Evolutionary conservation across 2,329 filamentous ascomycete genomes (phyloP), one percentile per base, ranked within the genome.

Genomic region (Exophiala aquamarina): DNA sequence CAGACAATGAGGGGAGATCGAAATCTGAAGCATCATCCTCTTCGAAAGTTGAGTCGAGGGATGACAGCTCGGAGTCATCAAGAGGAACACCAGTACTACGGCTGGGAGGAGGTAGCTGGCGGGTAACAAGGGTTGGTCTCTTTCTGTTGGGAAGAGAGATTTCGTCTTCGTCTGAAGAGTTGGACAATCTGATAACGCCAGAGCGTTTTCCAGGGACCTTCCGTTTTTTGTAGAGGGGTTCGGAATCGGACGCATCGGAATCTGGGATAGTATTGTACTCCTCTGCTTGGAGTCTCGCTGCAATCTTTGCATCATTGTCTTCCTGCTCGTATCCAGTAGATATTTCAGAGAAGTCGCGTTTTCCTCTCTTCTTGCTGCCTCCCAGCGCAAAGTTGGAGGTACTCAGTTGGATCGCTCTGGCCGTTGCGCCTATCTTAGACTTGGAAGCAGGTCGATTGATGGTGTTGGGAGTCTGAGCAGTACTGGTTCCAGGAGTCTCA

Each of bases 401-500:
- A 35, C 67, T 71, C 34, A 79, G 65, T 49, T 71, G 67, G 38
- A 67, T 65, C n/a, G 69, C 71, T 44, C 73, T 72, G 33, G 68
- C 67, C 9, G 72, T 67, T 18, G 74, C 70, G 55, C 66, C 69
- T n/a, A 74, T 60, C 21, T 39, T 55, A 15, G 46, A 14, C 20
- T 49, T 53, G 14, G 43, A 29, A 17, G 29, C 23, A n/a, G 14
- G 26, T 3, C 43, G 38, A 18, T 71, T 68, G 17, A 69, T 72
- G 2, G 29, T 28, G 21, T 31, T 42, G 3, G 80, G 81, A 8
- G 81, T 84, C 14, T 70, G 71, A 37, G 72, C 68, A 44, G 75
- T 71, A 63, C 79, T 84, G 15, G 83, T 86, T 29, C 72, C 77
- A 3, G 82, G 82, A 3, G 83, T 86, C 49, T 80, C 81, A 58